phyloP scores from a whole-genome alignment of 345 rosid genomes.

The Noccaea caerulescens region DNA sequence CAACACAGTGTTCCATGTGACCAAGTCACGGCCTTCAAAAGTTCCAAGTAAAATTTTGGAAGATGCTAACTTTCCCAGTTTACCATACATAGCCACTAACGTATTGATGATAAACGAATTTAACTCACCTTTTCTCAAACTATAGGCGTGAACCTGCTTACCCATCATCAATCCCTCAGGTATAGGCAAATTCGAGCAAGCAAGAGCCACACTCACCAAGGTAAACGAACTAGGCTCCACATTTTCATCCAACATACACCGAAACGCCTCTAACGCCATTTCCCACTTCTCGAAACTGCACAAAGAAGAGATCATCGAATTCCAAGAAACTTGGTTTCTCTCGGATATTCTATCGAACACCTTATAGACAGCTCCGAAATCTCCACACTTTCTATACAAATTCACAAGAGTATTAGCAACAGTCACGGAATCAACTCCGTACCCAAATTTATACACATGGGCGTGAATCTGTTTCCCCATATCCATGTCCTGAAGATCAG shows the following conservation, averaged over 20 bases:
- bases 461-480: constrained; percentile 81
- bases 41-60: constrained; percentile 52
- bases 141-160: constrained; percentile 73
- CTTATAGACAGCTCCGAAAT: constrained; percentile 52
- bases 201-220: constrained; percentile 72
- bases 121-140: constrained; percentile 62
- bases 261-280: constrained; percentile 62
- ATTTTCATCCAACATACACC: constrained; percentile 58
- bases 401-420: constrained; percentile 77
- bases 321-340: constrained; percentile 91
- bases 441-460: constrained; percentile 73
- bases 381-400: constrained; percentile 71
- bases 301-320: constrained; percentile 67
- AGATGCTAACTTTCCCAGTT: constrained; percentile 56
- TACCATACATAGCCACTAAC: constrained; percentile 86
- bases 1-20: constrained; percentile 82
- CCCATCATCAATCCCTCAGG: constrained; percentile 61
- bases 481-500: constrained; percentile 55
- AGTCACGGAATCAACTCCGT: constrained; percentile 50
- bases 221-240: constrained; percentile 83
- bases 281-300: constrained; percentile 76
- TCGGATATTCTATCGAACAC: constrained; percentile 80
- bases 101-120: constrained; percentile 70
- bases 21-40: constrained; percentile 71
- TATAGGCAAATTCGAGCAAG: constrained; percentile 65